Conservation (phyloP, 1,139 yeast species). For the Debaryomyces singareniensis region DNA sequence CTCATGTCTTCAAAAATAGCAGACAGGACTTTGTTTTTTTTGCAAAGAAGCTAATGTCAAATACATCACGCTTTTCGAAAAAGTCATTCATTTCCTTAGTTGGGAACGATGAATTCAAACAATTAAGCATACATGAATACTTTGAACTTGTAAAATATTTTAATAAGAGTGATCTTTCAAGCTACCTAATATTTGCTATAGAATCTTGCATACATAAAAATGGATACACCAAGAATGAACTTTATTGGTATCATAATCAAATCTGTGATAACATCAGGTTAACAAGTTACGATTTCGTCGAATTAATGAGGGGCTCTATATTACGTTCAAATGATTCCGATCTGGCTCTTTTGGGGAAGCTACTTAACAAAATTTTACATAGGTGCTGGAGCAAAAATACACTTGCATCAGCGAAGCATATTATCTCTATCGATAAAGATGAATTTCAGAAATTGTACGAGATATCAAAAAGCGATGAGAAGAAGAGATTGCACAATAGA, state of each 20-base stretch:
- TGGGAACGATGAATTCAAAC: not conserved
- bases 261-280: slow-evolving; percentile 2
- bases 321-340: slow-evolving; percentile 12
- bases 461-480: slow-evolving; percentile 11
- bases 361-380: slow-evolving; percentile 10
- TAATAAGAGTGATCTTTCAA: slow-evolving; percentile 3
- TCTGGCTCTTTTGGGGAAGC: slow-evolving; percentile 6
- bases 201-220: not conserved
- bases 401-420: too few relatives aligned
- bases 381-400: slow-evolving; percentile 6
- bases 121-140: not conserved
- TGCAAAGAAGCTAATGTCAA: too few relatives aligned
- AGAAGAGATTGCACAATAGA: slow-evolving; percentile 18
- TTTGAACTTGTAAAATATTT: slow-evolving; percentile 1
- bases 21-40: too few relatives aligned
- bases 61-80: not conserved
- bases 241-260: slow-evolving; percentile 1
- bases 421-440: slow-evolving; percentile 7
- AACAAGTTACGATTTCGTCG: slow-evolving; percentile 16
- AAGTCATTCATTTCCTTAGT: not conserved
- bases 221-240: not conserved
- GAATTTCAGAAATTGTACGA: slow-evolving; percentile 13
- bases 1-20: too few relatives aligned
- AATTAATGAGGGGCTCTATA: slow-evolving; percentile 15
- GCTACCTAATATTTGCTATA: slow-evolving; percentile 1